Evolutionary conservation across 1,284 basidiomycete species (phyloP), one percentile per base, ranked within the genome.

Genomic region (Leccinum ponderosum): DNA sequence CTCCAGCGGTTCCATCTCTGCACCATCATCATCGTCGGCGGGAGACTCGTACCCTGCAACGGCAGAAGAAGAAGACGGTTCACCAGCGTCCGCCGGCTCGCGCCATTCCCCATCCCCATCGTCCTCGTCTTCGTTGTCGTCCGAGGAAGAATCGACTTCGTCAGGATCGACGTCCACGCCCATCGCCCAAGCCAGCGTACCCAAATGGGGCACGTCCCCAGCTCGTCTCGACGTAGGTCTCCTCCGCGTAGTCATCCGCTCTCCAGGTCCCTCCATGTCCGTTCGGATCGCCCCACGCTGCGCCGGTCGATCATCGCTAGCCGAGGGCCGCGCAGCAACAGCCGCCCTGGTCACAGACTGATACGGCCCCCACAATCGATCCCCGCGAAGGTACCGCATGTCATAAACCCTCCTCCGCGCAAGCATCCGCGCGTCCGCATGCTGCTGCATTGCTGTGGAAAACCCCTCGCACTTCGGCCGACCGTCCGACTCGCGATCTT

Each of bases 291-390:
- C 25, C n/a, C n/a, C 8, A 42, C 20, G 7, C 2, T 2, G n/a
- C 15, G 15, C 42, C 14, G 3, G 12, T 12, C 25, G 27, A 9
- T 25, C 29, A 29, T 29, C 3, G 4, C n/a, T 35, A 48, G 56
- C 48, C 33, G 54, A 44, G n/a, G 4, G 33, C 6, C n/a, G 42
- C n/a, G 15, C 3, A n/a, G 7, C 22, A 11, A 60, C 59, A 44
- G 60, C 17, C 3, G 56, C 51, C 51, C 53, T 60, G 20, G 58
- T 60, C 9, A 75, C 69, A 2, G 70, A 70, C 2, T 80, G 73
- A 65, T 75, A 84, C 0, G 82, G 82, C 0, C 83, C 82, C 76
- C 77, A 84, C n/a, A 73, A 65, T 17, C 81, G 73, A 35, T 78
- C 73, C 1, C 68, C 67, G 14, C 69, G 71, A 17, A 83, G 73